These are phyloP conservation scores for Fremontodendron californicum DNA, from an alignment of 345 rosid species.

Conservation along the genomic window DNA sequence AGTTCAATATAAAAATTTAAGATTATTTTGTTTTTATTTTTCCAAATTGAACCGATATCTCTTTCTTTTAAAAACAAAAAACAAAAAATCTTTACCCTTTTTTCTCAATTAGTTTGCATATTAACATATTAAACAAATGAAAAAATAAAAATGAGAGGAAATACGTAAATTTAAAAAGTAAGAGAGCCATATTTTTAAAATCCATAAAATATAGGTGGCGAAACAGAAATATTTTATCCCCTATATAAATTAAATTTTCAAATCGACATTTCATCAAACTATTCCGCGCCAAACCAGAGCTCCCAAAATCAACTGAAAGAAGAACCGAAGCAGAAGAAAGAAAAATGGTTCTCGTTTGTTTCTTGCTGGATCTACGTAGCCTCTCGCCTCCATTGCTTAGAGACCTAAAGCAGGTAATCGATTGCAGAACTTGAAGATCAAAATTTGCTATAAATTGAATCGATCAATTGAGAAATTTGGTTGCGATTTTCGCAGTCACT, in stretches of 20 bases:
- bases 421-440: background rate
- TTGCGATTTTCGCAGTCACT: constrained; percentile 41
- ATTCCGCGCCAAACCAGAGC: constrained; percentile 9
- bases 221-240: background rate
- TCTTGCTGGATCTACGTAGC: constrained; percentile 66
- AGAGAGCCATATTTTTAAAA: background rate
- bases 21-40: too few species aligned
- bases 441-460: background rate
- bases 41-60: too few species aligned
- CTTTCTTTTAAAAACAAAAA: too few species aligned
- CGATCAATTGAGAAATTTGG: background rate
- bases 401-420: constrained; percentile 65
- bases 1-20: too few species aligned
- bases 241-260: background rate
- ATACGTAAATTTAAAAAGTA: background rate
- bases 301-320: background rate
- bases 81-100: too few species aligned
- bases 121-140: too few species aligned
- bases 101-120: too few species aligned
- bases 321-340: background rate
- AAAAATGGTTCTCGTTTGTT: constrained; percentile 61
- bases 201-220: background rate
- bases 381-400: constrained; percentile 54
- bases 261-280: background rate
- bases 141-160: background rate